Base-by-base conservation (phyloP, 805 yeast genomes). In the Myxozyma udenii region DNA sequence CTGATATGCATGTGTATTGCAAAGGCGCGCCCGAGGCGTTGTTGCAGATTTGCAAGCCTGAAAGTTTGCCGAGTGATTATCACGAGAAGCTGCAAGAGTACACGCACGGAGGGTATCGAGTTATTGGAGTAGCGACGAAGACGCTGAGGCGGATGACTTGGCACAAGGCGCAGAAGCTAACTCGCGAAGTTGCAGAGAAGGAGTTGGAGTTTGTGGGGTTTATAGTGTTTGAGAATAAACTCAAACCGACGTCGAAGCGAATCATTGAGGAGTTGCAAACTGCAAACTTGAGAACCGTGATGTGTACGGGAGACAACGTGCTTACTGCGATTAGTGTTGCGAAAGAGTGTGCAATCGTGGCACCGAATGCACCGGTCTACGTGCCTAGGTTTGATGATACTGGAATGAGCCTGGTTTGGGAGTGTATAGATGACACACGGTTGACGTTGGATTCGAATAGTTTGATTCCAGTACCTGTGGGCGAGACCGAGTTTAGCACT, bases 21-120 rank as follows among this genome's bases (percentile, higher is more conserved):
- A 93, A 93, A 65, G 99, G 99, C 44, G 98, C 99, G 0, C 99
- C 99, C 0, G 99, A 93, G 66, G 87, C 90, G 9, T 86, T 93
- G 76, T 73, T 78, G 26, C 83, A 80, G 16, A 80, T 93, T 26
- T 93, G 98, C 69, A 71, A 73, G 14, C 80, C 84, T 1, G 79
- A 77, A 18, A 72, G 89, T 0, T 69, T 93, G 44, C 98, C 99
- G 0, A 64, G 68, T 1, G 79, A 89, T 62, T 93, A 78, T 65
- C 83, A 84, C 22, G 85, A 84, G 30, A 66, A 85, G 21, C 73
- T 93, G 32, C 84, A 88, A 62, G 76, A 83, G 51, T 93, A 93
- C 66, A 93, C 99, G 0, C 98, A 89, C 66, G 80, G 82, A 44
- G 99, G 99, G 0, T 88, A 83, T 66, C 81, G 99, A 64, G 97